Evolutionary conservation across 2,329 filamentous ascomycete species (phyloP).

Genomic region (Epichloe gansuensis): DNA sequence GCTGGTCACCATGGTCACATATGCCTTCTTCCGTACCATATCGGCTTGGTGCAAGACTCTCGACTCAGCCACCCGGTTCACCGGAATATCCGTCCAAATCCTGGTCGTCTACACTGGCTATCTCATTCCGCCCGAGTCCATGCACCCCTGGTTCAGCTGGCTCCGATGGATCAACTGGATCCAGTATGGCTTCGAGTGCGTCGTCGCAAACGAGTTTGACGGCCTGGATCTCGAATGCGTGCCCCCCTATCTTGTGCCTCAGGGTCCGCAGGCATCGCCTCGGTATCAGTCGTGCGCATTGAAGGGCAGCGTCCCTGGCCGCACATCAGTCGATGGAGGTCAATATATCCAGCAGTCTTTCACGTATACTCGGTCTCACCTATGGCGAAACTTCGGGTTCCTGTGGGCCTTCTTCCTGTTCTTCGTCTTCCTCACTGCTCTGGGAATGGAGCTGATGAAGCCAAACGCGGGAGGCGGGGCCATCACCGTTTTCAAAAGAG

Average conservation of each 20-base stretch:
- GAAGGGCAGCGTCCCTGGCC: slow-evolving; percentile 31
- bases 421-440: slow-evolving; percentile 58
- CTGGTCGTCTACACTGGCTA: slow-evolving; percentile 59
- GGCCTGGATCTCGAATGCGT: slow-evolving; percentile 45
- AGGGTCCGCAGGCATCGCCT: slow-evolving; percentile 17
- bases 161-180: slow-evolving; percentile 54
- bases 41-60: slow-evolving; percentile 46
- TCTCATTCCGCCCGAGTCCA: slow-evolving; percentile 42
- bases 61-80: slow-evolving; percentile 48
- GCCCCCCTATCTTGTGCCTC: slow-evolving; percentile 43
- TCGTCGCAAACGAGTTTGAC: slow-evolving; percentile 52
- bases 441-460: slow-evolving; percentile 55
- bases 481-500: slow-evolving; percentile 50
- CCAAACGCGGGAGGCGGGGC: slow-evolving; percentile 46
- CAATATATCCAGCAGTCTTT: slow-evolving; percentile 41
- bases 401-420: slow-evolving; percentile 62
- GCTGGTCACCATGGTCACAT: slow-evolving; percentile 43
- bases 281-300: slow-evolving; percentile 42
- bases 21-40: slow-evolving; percentile 45
- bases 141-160: slow-evolving; percentile 51
- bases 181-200: slow-evolving; percentile 57
- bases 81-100: slow-evolving; percentile 44
- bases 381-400: slow-evolving; percentile 70
- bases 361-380: slow-evolving; percentile 41
- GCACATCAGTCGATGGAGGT: slow-evolving; percentile 36